These are phyloP conservation scores for Cystobasidium tubakii DNA, from an alignment of 768 basidiomycete species.

Conservation along the genomic window DNA sequence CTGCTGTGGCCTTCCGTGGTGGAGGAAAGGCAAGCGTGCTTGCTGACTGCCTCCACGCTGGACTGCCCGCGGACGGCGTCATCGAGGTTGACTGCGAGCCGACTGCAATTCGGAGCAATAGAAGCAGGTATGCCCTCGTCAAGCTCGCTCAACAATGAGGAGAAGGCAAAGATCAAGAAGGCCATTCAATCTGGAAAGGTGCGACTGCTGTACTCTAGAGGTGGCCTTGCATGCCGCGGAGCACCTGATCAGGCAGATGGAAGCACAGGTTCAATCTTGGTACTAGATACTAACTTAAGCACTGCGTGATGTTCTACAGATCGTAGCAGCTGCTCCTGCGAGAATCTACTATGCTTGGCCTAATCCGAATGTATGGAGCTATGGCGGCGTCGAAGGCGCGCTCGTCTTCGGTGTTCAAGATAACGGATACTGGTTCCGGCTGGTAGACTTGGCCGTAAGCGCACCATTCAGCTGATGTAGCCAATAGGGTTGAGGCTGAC, in stretches of 20 bases:
- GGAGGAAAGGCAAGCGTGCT: background rate
- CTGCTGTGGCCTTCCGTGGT: background rate
- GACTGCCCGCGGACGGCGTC: background rate
- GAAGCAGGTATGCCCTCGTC: slow-evolving; percentile 61
- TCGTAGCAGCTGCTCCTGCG: slow-evolving; percentile 70
- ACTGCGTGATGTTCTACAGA: slow-evolving; percentile 46
- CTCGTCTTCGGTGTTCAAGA: slow-evolving; percentile 64
- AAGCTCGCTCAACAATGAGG: slow-evolving; percentile 65
- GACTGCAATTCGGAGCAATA: background rate
- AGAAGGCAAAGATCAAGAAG: slow-evolving; percentile 64
- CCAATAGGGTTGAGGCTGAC: background rate
- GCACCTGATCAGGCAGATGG: background rate
- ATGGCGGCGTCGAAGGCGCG: slow-evolving; percentile 79
- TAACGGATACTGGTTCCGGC: slow-evolving; percentile 60
- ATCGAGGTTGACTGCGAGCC: background rate
- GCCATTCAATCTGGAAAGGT: slow-evolving; percentile 52
- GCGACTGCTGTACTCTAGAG: background rate
- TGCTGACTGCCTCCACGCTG: background rate
- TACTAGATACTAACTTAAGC: background rate
- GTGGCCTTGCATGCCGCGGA: background rate
- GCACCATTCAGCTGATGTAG: background rate
- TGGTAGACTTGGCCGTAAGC: slow-evolving; percentile 66
- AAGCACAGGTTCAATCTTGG: no score
- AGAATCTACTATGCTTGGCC: slow-evolving; percentile 88
- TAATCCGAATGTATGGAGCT: slow-evolving; percentile 69